Conservation (phyloP, 352 stramenopile genomes). For the Phytophthora rubi region DNA sequence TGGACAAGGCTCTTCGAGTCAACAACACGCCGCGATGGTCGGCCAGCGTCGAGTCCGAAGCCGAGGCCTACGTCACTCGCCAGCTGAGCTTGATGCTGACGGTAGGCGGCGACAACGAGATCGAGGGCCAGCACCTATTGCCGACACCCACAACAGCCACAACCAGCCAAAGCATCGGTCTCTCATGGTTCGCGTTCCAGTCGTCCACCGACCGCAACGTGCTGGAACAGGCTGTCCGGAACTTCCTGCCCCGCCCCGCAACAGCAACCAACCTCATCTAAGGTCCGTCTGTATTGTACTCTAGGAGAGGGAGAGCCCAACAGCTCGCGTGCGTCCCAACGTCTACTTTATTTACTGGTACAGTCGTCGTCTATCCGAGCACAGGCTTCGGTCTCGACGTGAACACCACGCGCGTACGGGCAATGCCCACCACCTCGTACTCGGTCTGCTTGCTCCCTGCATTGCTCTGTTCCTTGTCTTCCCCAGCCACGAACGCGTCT, state of each 20-base stretch:
- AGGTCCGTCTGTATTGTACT: neutral
- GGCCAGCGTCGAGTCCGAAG: conserved; percentile 15
- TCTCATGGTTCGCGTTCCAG: conserved; percentile 42
- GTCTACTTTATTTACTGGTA: too few relatives aligned
- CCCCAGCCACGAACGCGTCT: conserved; percentile 8
- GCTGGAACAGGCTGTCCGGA: conserved; percentile 33
- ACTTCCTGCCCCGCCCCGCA: conserved; percentile 17
- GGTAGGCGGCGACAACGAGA: conserved; percentile 1
- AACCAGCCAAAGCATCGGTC: neutral
- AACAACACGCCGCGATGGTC: conserved; percentile 13
- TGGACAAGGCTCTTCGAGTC: conserved; percentile 5
- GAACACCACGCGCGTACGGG: conserved; percentile 81
- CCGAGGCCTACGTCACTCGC: conserved; percentile 15
- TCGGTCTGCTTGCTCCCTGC: conserved; percentile 8
- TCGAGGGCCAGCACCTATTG: neutral
- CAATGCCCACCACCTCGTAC: conserved; percentile 88
- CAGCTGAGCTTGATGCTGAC: conserved; percentile 16
- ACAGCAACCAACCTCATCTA: conserved; percentile 9
- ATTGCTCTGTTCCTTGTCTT: neutral
- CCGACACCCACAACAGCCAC: neutral
- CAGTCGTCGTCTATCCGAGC: conserved; percentile 32
- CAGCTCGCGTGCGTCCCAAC: too few relatives aligned
- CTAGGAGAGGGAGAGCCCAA: neutral
- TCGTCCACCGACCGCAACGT: conserved; percentile 22
- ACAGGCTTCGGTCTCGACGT: conserved; percentile 78